phyloP scores from a whole-genome alignment of 2,329 filamentous ascomycete genomes.

The Phyllachora maydis region DNA sequence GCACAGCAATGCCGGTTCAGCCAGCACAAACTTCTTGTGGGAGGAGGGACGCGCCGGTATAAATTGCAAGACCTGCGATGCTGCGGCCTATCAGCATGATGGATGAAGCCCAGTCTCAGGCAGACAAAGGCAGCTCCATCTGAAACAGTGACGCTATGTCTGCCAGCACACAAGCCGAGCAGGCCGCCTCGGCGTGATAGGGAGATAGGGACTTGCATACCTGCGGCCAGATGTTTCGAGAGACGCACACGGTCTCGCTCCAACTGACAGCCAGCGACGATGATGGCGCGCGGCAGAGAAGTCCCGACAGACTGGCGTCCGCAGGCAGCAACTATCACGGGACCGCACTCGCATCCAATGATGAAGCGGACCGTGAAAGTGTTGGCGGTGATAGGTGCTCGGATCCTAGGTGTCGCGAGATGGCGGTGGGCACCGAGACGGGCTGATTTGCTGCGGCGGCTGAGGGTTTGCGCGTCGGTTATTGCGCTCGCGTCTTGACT shows the following conservation, averaged over 20 bases:
- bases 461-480: slow-evolving; percentile 2
- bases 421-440: slow-evolving; percentile 16
- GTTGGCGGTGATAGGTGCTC: slow-evolving; percentile 29
- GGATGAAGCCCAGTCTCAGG: no score
- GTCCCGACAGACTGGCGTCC: slow-evolving; percentile 15
- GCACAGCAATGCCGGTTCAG: no score
- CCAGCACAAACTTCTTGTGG: no score
- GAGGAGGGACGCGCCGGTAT: no score
- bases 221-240: not conserved
- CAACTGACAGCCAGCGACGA: slow-evolving; percentile 5
- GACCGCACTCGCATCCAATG: slow-evolving; percentile 26
- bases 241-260: slow-evolving; percentile 1
- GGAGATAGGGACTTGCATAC: slow-evolving; percentile 1
- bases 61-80: no score
- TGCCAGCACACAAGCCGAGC: no score
- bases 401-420: slow-evolving; percentile 11
- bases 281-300: slow-evolving; percentile 12
- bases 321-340: slow-evolving; percentile 28
- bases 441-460: slow-evolving; percentile 25
- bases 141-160: no score
- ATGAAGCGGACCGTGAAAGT: slow-evolving; percentile 17
- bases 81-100: no score
- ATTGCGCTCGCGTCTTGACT: slow-evolving; percentile 11
- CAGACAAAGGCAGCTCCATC: no score
- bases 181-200: slow-evolving; percentile 1